These are phyloP conservation scores for Spathaspora hagerdaliae DNA, from an alignment of 805 yeast genomes.

Conservation along the genomic window DNA sequence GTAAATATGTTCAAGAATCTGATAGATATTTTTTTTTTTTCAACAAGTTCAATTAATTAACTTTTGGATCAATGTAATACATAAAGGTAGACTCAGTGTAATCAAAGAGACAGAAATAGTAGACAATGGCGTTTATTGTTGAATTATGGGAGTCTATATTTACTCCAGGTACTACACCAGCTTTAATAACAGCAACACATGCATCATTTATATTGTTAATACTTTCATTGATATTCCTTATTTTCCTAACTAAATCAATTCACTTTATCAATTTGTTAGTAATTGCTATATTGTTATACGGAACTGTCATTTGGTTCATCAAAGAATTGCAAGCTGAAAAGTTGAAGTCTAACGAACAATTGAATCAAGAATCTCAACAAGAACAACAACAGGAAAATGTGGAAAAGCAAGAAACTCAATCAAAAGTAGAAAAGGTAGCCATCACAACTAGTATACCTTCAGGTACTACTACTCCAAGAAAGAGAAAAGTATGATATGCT, in stretches of 20 bases:
- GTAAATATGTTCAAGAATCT: neutral
- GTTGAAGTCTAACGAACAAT: constrained; percentile 41
- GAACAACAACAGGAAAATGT: constrained; percentile 2
- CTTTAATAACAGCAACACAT: constrained; percentile 86
- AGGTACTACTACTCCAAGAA: constrained; percentile 8
- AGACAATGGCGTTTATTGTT: constrained; percentile 36
- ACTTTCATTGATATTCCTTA: constrained; percentile 52
- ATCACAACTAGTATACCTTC: neutral
- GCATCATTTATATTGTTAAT: constrained; percentile 67
- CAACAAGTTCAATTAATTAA: no score
- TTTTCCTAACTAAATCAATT: constrained; percentile 57
- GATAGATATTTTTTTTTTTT: no score
- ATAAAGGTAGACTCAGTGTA: no score
- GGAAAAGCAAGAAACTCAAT: neutral
- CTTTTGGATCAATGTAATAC: no score
- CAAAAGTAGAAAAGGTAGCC: neutral
- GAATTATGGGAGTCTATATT: constrained; percentile 90
- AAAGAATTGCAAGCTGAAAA: constrained; percentile 53
- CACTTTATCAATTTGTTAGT: constrained; percentile 59
- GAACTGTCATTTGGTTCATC: constrained; percentile 83
- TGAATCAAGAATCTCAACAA: constrained; percentile 23
- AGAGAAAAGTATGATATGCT: constrained; percentile 11
- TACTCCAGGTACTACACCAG: constrained; percentile 91
- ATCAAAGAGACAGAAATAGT: neutral
- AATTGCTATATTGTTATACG: constrained; percentile 69